Base-by-base conservation (phyloP, 2,329 filamentous ascomycete species). In the Fusarium coicis region DNA sequence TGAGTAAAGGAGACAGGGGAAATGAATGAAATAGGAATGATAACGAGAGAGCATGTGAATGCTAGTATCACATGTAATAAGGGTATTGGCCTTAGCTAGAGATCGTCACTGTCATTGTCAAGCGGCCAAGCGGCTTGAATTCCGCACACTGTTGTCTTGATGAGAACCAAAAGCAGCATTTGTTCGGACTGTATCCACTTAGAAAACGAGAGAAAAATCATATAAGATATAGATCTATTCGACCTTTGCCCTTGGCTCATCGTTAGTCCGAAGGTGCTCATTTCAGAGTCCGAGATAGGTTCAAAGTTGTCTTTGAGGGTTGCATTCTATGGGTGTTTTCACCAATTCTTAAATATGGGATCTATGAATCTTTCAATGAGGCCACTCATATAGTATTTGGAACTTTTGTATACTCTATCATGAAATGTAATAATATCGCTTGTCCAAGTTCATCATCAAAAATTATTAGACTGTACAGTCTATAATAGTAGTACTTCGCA, bases 1-100 rank as follows among this genome's bases (percentile, higher is more conserved):
- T 30, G 19, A 28, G 50, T 30, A 40, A 19, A 52, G 11, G 8
- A 26, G 34, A 40, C 5, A n/a, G 34, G 28, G 15, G 4, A 54
- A 28, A 18, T 50, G 19, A 18, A 23, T 16, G 32, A 49, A 50
- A 37, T 3, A 47, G 14, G 19, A 4, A 8, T 21, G 40, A 28
- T 15, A 19, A 37, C n/a, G 19, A 18, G 40, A 26, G 30, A 32
- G 10, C 15, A 28, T 26, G 32, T 50, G 43, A 49, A 58, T 37
- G 23, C 49, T 23, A 49, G 26, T 59, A 58, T 68, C 64, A 69
- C 66, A 58, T 52, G 56, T 16, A 58, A 58, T 16, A 58, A 58
- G 10, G 7, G 32, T 37, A 36, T 36, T 26, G 28, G 47, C 7
- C 14, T 10, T 19, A 53, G 23, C 23, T 32, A 52, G 37, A 36